These are phyloP conservation scores for Saccharomycodes ludwigii DNA, from an alignment of 805 yeast species.

Conservation along the genomic window DNA sequence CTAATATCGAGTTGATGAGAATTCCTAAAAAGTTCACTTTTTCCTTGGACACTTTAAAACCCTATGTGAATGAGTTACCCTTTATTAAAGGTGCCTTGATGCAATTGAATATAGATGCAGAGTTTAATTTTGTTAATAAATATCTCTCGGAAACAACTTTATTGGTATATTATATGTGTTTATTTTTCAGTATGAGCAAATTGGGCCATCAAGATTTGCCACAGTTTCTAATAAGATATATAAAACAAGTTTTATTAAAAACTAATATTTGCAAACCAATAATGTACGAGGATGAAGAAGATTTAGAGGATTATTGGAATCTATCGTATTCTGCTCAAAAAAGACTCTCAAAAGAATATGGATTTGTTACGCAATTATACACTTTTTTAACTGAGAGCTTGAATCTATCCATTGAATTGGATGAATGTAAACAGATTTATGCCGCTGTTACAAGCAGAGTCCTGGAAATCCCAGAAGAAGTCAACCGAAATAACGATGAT, in stretches of 20 bases:
- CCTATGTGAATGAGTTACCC: conserved; percentile 8
- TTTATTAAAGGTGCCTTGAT: conserved; percentile 6
- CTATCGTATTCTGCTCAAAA: conserved; percentile 1
- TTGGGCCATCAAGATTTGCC: conserved; percentile 12
- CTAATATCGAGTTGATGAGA: conserved; percentile 25
- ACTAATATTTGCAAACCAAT: conserved; percentile 8
- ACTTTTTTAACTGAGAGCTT: no score
- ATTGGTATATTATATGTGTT: conserved; percentile 12
- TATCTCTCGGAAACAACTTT: conserved; percentile 12
- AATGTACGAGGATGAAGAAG: neutral
- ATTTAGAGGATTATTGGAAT: neutral
- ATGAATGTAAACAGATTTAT: conserved; percentile 14
- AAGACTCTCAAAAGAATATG: conserved; percentile 2
- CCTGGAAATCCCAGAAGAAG: conserved; percentile 49
- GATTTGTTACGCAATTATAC: no score
- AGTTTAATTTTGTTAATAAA: conserved; percentile 7
- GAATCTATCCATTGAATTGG: neutral
- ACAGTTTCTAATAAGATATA: conserved; percentile 9
- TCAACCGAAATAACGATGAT: conserved; percentile 21
- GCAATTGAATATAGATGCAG: conserved; percentile 10
- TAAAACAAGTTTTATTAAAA: conserved; percentile 12
- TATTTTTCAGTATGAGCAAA: conserved; percentile 8
- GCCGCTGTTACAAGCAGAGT: conserved; percentile 47
- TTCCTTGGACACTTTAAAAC: conserved; percentile 21
- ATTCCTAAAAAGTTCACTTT: conserved; percentile 24